These are phyloP conservation scores for Penicillium steckii DNA, from an alignment of 495 filamentous ascomycete genomes.

Conservation along the genomic window DNA sequence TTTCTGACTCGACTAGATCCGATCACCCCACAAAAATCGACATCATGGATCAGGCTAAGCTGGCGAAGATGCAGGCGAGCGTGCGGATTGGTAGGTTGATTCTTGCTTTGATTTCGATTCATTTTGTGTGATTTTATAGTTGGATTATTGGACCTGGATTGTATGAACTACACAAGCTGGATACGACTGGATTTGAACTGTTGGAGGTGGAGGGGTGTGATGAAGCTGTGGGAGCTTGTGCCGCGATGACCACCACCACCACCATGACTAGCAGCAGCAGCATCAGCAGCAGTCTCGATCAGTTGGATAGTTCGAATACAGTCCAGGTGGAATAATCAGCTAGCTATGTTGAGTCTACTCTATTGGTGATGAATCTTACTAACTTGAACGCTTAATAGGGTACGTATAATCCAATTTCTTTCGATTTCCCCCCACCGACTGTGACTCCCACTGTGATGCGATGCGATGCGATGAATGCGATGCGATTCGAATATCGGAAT, in stretches of 20 bases:
- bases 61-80: constrained; percentile 55
- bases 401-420: constrained; percentile 22
- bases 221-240: too few species aligned
- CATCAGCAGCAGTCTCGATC: too few species aligned
- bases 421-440: neutral
- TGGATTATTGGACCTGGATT: neutral
- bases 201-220: too few species aligned
- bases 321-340: too few species aligned
- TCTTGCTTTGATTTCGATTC: constrained; percentile 12
- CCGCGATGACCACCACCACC: too few species aligned
- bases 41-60: constrained; percentile 59
- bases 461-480: too few species aligned
- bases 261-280: too few species aligned
- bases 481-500: too few species aligned
- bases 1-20: constrained; percentile 21
- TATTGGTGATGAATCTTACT: neutral
- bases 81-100: constrained; percentile 54
- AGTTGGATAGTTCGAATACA: too few species aligned
- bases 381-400: constrained; percentile 22
- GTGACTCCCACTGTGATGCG: neutral
- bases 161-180: too few species aligned
- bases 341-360: neutral
- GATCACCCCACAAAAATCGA: constrained; percentile 28
- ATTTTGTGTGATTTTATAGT: neutral
- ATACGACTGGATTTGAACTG: too few species aligned